A percentile compares a stretch with the other conserved stretches of the same genome.
Conservation (phyloP, 108 stramenopile genomes). For the Pseudonitzschia multiseries region DNA sequence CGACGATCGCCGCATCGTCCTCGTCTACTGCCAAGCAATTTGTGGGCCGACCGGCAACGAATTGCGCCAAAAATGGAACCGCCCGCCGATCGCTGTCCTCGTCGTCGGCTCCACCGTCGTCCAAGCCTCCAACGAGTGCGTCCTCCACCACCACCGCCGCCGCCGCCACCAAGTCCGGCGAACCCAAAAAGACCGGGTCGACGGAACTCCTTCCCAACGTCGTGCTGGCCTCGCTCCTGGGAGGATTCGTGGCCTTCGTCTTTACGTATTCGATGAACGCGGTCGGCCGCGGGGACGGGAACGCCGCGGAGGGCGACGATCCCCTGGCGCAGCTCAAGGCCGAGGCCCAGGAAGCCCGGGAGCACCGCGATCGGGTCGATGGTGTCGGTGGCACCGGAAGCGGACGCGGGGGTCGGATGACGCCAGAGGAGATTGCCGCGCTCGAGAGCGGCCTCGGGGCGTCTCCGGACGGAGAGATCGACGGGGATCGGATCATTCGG, state of each 20-base stretch:
- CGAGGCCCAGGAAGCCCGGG: constrained; percentile 39
- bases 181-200: constrained; percentile 2
- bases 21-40: neutral
- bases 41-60: neutral
- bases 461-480: neutral
- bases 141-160: neutral
- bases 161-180: neutral
- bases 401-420: too few species aligned
- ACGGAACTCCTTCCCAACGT: constrained; percentile 14
- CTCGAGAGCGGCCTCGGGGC: constrained; percentile 35
- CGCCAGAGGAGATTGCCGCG: constrained; percentile 35
- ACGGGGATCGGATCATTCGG: neutral
- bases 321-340: constrained; percentile 42
- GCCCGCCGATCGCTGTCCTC: neutral
- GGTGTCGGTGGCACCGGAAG: neutral
- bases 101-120: constrained; percentile 7
- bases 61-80: neutral
- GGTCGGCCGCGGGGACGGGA: constrained; percentile 30
- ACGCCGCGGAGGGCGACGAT: constrained; percentile 14
- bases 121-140: constrained; percentile 7
- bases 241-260: constrained; percentile 37
- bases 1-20: too few species aligned
- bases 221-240: constrained; percentile 17
- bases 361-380: neutral
- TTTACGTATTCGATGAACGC: constrained; percentile 40